Evolutionary conservation across 192 early-diverging fungal species (phyloP).

Genomic region (Gonapodya prolifera): DNA sequence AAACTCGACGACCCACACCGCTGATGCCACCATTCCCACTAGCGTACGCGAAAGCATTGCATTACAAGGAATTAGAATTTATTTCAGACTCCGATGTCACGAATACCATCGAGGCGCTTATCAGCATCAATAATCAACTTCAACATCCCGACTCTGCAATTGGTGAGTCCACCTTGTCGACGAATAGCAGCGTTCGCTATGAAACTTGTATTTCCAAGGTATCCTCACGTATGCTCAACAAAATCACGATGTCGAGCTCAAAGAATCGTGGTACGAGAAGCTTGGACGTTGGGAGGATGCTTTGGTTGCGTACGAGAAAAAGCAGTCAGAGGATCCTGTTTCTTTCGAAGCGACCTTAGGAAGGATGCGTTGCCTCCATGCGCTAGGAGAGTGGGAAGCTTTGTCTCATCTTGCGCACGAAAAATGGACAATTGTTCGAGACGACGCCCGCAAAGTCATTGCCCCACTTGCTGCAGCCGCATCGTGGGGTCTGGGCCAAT

Average conservation of each 20-base stretch:
- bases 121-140: slow-evolving; percentile 86
- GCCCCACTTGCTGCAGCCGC: slow-evolving; percentile 84
- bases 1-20: too few relatives aligned
- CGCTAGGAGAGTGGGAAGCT: slow-evolving; percentile 84
- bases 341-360: slow-evolving; percentile 66
- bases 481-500: slow-evolving; percentile 80
- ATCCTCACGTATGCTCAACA: slow-evolving; percentile 82
- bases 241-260: slow-evolving; percentile 66
- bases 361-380: slow-evolving; percentile 84
- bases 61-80: slow-evolving; percentile 96
- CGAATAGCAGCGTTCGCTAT: too few relatives aligned
- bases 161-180: slow-evolving; percentile 15
- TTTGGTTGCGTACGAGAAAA: slow-evolving; percentile 66
- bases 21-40: neutral
- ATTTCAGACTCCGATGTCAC: slow-evolving; percentile 57
- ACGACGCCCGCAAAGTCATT: slow-evolving; percentile 55
- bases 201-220: too few relatives aligned
- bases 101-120: slow-evolving; percentile 78
- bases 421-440: slow-evolving; percentile 35
- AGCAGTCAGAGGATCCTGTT: slow-evolving; percentile 61
- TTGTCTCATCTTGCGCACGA: slow-evolving; percentile 66
- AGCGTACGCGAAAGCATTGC: slow-evolving; percentile 94
- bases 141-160: slow-evolving; percentile 94
- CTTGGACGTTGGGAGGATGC: slow-evolving; percentile 91
- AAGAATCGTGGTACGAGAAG: slow-evolving; percentile 87